Conservation (phyloP, 805 yeast genomes). For the Starmerella sp. region DNA sequence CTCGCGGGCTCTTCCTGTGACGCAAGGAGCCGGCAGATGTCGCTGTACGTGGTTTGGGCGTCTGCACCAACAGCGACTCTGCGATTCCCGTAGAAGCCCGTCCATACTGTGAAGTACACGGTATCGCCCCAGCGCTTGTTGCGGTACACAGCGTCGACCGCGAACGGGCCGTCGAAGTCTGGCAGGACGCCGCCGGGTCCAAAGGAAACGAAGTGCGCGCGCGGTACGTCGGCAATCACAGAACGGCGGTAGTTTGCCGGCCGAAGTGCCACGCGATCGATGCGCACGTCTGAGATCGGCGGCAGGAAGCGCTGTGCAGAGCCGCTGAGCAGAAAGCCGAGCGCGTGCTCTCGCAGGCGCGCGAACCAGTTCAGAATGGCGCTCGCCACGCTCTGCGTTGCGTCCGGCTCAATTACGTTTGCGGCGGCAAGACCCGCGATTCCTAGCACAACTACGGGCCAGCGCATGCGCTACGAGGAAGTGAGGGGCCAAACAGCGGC, state of each 20-base stretch:
- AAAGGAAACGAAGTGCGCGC: neutral
- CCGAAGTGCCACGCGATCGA: neutral
- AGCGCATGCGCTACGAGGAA: neutral
- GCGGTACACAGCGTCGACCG: neutral
- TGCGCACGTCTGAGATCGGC: neutral
- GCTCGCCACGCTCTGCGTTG: neutral
- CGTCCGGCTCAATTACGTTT: neutral
- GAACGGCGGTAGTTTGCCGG: neutral
- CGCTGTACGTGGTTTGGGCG: neutral
- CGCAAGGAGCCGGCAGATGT: neutral
- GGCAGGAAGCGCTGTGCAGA: neutral
- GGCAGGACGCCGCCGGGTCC: neutral
- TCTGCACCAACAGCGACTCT: neutral
- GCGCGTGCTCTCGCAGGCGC: neutral
- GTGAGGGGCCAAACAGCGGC: neutral
- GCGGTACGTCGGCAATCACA: neutral
- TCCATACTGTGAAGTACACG: neutral
- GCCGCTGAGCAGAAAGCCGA: neutral
- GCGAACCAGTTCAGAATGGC: neutral
- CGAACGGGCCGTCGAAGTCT: neutral
- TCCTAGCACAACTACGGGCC: neutral
- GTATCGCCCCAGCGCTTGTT: neutral
- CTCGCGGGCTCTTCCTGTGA: neutral
- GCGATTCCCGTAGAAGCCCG: neutral
- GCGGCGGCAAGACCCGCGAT: neutral